These are phyloP conservation scores for Eutrema japonicum DNA, from an alignment of 345 rosid genomes.

Conservation along the genomic window DNA sequence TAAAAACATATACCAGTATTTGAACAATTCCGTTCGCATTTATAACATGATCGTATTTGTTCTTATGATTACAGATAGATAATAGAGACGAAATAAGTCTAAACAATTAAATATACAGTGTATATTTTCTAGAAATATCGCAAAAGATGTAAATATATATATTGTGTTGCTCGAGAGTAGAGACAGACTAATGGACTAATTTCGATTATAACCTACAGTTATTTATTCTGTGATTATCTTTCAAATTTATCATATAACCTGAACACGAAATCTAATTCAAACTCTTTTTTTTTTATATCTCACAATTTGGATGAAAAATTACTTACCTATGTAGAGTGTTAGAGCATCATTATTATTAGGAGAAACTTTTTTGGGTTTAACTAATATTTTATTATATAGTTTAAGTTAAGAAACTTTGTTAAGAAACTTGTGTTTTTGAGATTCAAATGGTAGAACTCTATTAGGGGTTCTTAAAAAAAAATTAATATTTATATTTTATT, in stretches of 20 bases:
- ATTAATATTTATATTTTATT: no score
- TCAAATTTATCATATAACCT: not conserved
- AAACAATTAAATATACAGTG: not conserved
- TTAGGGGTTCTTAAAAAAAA: no score
- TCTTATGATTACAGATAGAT: not conserved
- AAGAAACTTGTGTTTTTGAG: no score
- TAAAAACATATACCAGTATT: not conserved
- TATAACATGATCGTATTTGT: not conserved
- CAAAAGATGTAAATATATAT: not conserved
- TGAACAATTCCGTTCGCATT: conserved; percentile 2
- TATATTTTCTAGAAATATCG: not conserved
- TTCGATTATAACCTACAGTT: not conserved
- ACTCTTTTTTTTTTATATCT: not conserved
- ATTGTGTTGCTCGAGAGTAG: not conserved
- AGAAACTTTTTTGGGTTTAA: no score
- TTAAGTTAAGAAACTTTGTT: no score
- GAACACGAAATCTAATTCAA: not conserved
- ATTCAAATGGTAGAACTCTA: no score
- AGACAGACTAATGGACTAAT: not conserved
- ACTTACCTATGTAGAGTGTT: conserved; percentile 1
- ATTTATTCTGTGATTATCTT: not conserved
- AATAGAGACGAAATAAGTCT: not conserved
- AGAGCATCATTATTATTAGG: no score
- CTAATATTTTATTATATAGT: no score
- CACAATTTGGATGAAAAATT: not conserved